These are phyloP conservation scores for Aspergillus sojae DNA, from an alignment of 2,329 filamentous ascomycete species.

Conservation along the genomic window DNA sequence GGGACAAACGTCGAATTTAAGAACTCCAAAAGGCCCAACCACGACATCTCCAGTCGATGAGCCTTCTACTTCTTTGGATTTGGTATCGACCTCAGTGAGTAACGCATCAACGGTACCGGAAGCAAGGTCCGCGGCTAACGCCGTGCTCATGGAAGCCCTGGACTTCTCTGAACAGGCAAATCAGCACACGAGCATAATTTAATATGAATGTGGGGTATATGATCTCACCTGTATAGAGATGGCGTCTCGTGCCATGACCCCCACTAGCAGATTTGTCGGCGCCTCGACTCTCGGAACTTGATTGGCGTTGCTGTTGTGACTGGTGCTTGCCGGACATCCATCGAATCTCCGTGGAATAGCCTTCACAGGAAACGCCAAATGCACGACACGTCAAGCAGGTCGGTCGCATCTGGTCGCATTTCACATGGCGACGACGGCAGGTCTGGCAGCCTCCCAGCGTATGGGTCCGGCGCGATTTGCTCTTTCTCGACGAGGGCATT, in stretches of 20 bases:
- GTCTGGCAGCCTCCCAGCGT: slow-evolving; percentile 37
- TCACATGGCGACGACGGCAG: slow-evolving; percentile 39
- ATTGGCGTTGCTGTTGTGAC: slow-evolving; percentile 8
- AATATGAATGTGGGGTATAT: background rate
- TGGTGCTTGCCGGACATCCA: slow-evolving; percentile 28
- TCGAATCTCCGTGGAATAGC: slow-evolving; percentile 32
- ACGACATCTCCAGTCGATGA: slow-evolving; percentile 23
- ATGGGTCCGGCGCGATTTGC: slow-evolving; percentile 29
- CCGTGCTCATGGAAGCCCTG: slow-evolving; percentile 35
- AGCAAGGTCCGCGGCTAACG: slow-evolving; percentile 28
- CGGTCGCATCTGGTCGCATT: slow-evolving; percentile 40
- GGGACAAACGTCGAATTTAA: slow-evolving; percentile 22
- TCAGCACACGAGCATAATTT: background rate
- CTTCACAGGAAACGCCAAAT: slow-evolving; percentile 33
- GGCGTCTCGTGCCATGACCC: slow-evolving; percentile 27
- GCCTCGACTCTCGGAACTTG: background rate
- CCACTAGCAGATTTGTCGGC: slow-evolving; percentile 9
- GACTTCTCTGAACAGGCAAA: slow-evolving; percentile 25
- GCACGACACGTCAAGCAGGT: slow-evolving; percentile 34
- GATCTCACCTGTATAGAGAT: slow-evolving; percentile 35
- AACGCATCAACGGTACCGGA: slow-evolving; percentile 36
- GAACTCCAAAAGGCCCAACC: slow-evolving; percentile 35
- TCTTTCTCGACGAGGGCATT: slow-evolving; percentile 11
- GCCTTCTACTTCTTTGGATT: slow-evolving; percentile 26
- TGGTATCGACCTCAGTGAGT: slow-evolving; percentile 34